A percentile compares a stretch with the other conserved stretches of the same genome.
These are phyloP conservation scores for Trichoderma arundinaceum DNA, from an alignment of 2,329 filamentous ascomycete genomes.

Conservation along the genomic window DNA sequence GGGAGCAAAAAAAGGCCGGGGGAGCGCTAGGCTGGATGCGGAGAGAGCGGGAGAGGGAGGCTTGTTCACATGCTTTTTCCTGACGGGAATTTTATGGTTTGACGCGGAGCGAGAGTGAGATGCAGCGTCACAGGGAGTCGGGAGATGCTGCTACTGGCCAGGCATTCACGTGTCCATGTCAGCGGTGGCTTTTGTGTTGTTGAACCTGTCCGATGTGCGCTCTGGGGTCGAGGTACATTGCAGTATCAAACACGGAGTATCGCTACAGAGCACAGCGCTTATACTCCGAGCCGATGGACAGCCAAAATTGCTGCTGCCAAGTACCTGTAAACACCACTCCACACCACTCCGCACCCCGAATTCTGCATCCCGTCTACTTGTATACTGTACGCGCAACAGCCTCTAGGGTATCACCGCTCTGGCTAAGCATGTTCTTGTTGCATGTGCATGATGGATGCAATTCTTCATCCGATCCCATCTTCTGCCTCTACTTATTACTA, in stretches of 20 bases:
- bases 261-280: too few relatives aligned
- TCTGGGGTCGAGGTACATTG: not conserved
- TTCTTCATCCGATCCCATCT: too few relatives aligned
- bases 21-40: slow-evolving; percentile 25
- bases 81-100: too few relatives aligned
- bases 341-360: not conserved
- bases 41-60: not conserved
- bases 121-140: not conserved
- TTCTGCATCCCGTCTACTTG: not conserved
- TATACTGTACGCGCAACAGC: too few relatives aligned
- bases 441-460: too few relatives aligned
- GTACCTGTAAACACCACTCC: not conserved
- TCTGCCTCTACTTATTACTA: too few relatives aligned
- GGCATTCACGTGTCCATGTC: slow-evolving; percentile 20
- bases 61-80: slow-evolving; percentile 27
- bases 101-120: not conserved
- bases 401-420: too few relatives aligned
- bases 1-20: not conserved
- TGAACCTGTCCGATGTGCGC: not conserved
- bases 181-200: not conserved
- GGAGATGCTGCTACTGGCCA: not conserved
- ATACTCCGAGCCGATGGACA: not conserved
- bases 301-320: not conserved
- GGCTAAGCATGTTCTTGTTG: too few relatives aligned
- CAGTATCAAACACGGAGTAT: not conserved